Evolutionary conservation across 1,284 basidiomycete genomes (phyloP).

Genomic region (Acaromyces ingoldii): DNA sequence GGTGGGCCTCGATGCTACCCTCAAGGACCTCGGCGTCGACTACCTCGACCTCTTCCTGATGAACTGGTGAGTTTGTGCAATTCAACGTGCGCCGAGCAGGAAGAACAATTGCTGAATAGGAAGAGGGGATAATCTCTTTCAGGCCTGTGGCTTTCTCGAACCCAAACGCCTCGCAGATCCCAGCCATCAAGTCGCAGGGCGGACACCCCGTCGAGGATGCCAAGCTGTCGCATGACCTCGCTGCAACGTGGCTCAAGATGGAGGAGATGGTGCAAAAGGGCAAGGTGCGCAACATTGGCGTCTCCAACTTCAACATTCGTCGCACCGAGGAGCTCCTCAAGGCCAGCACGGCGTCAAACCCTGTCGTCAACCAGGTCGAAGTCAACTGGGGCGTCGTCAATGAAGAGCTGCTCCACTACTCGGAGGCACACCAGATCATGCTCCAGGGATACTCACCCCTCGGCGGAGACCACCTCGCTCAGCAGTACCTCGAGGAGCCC

Average conservation of each 20-base stretch:
- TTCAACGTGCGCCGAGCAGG: conserved; percentile 14
- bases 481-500: conserved; percentile 28
- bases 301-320: conserved; percentile 53
- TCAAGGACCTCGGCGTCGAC: conserved; percentile 65
- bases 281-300: conserved; percentile 58
- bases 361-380: conserved; percentile 45
- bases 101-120: background rate
- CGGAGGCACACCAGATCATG: conserved; percentile 47
- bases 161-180: conserved; percentile 30
- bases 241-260: conserved; percentile 39
- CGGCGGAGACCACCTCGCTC: conserved; percentile 29
- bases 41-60: conserved; percentile 79
- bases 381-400: conserved; percentile 59
- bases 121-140: conserved; percentile 60
- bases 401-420: conserved; percentile 69
- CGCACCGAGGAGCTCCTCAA: conserved; percentile 27
- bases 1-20: conserved; percentile 63
- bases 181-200: conserved; percentile 29
- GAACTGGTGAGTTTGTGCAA: conserved; percentile 64
- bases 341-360: conserved; percentile 22
- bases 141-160: conserved; percentile 55
- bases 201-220: conserved; percentile 66
- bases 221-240: conserved; percentile 50
- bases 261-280: conserved; percentile 47
- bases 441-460: conserved; percentile 43